A percentile compares a stretch with the other conserved stretches of the same genome.
These are phyloP conservation scores for Zygosaccharomyces kombuchaensis DNA, from an alignment of 805 yeast species.

Conservation along the genomic window DNA sequence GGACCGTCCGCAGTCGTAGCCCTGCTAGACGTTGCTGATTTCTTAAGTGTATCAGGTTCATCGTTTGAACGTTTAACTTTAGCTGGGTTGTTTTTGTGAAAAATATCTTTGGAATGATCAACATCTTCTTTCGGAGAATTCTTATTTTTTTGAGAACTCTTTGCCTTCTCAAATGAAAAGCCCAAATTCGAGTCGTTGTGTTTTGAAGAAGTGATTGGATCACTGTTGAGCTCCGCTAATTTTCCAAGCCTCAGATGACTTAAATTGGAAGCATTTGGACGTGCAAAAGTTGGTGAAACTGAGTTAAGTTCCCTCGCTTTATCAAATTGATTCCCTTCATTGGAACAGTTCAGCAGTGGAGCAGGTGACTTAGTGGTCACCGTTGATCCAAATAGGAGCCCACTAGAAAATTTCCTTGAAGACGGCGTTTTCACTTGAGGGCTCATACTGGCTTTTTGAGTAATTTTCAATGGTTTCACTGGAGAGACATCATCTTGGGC, in stretches of 20 bases:
- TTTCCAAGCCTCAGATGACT: not conserved
- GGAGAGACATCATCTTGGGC: conserved; percentile 35
- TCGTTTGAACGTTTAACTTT: not conserved
- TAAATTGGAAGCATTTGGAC: not conserved
- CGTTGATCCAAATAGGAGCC: conserved; percentile 13
- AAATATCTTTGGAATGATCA: not conserved
- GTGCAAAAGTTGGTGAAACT: not conserved
- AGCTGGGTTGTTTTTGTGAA: not conserved
- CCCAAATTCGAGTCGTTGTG: not conserved
- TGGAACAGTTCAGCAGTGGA: not conserved
- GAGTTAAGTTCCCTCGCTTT: not conserved
- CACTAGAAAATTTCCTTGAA: conserved; percentile 11
- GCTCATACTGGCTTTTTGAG: conserved; percentile 43
- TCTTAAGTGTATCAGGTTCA: not conserved
- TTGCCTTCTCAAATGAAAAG: not conserved
- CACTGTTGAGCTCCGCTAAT: not conserved
- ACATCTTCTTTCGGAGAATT: not conserved
- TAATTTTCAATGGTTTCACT: conserved; percentile 66
- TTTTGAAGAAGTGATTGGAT: not conserved
- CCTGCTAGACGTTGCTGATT: not conserved
- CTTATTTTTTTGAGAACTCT: not conserved
- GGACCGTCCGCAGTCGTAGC: not conserved
- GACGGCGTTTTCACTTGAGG: conserved; percentile 14
- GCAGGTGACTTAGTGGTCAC: conserved; percentile 13
- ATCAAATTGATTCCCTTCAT: not conserved